Evolutionary conservation across 208 protist species (phyloP), one percentile per base, ranked within the genome.

Genomic region (Trypanosoma avium): DNA sequence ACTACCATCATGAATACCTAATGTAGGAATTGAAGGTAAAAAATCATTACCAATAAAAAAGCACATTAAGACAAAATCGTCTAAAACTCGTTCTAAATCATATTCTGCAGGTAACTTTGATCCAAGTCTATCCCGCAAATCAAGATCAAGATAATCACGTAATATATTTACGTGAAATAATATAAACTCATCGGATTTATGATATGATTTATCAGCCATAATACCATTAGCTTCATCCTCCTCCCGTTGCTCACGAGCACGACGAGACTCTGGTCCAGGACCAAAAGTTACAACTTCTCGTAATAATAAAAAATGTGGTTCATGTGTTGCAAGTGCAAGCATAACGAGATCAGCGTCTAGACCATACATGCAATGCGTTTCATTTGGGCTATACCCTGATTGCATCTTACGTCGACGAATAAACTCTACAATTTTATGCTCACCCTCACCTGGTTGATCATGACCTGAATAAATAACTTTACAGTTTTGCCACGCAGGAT

Each of bases 391-490:
- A 81, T 99, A 99, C 15, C 77, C 89, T 1, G 86, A 84, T 70
- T 90, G 69, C 69, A 84, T 82, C 81, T 98, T 97, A 52, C 95
- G 85, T 38, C 79, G 70, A 47, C 99, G 91, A 64, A 99, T 99
- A 75, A 97, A 99, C 49, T 99, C 94, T 63, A 99, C 99, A 65
- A 99, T 99, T 81, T 99, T 99, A 79, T 99, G 98, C 85, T 99
- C 98, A 24, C 98, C 98, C 86, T 99, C 98, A 3, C 98, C 98
- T 10, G 98, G 97, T 54, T 92, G 87, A 57, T 97, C 81, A 58
- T 97, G 91, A 46, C 93, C 97, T 27, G 94, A 98, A 57, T 98
- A 93, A 61, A 99, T 90, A 50, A 99, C 82, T 48, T 95, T 70
- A 53, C 97, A 91, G 43, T 70, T 77, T 64, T 88, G 79, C 97